Evolutionary conservation across 2,329 filamentous ascomycete species (phyloP).

Genomic region (Falciphora oryzae): DNA sequence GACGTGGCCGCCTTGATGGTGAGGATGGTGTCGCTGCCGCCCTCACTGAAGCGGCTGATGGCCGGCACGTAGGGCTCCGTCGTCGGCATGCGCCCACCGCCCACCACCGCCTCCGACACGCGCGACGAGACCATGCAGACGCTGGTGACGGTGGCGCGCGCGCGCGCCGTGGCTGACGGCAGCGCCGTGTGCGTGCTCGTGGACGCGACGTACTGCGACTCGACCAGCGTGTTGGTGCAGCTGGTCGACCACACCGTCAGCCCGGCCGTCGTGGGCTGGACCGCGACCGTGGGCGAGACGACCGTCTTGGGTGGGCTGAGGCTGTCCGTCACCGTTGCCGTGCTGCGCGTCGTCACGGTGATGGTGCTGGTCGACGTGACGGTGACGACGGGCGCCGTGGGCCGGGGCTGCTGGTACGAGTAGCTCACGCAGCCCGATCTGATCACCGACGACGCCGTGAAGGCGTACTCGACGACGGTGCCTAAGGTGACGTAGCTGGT

Average conservation of each 20-base stretch:
- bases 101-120: conserved; percentile 2
- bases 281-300: neutral
- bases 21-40: neutral
- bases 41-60: conserved; percentile 1
- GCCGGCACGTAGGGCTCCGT: conserved; percentile 8
- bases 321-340: conserved; percentile 2
- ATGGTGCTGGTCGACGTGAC: neutral
- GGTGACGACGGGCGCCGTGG: neutral
- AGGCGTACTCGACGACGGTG: conserved; percentile 1
- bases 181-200: neutral
- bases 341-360: conserved; percentile 3
- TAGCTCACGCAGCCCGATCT: conserved; percentile 5
- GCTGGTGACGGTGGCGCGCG: conserved; percentile 2
- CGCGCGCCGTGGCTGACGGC: conserved; percentile 3
- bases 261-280: neutral
- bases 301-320: neutral
- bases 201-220: conserved; percentile 7
- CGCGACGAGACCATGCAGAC: conserved; percentile 3
- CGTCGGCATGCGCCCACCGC: conserved; percentile 6
- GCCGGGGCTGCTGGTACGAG: neutral
- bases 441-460: neutral
- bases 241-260: conserved; percentile 1
- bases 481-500: neutral
- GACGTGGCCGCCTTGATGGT: conserved; percentile 7
- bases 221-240: conserved; percentile 9